Percentiles rank a stretch among this genome's conserved stretches.
Evolutionary conservation across 345 rosid species (phyloP).

Genomic region (Microthlaspi erraticum): DNA sequence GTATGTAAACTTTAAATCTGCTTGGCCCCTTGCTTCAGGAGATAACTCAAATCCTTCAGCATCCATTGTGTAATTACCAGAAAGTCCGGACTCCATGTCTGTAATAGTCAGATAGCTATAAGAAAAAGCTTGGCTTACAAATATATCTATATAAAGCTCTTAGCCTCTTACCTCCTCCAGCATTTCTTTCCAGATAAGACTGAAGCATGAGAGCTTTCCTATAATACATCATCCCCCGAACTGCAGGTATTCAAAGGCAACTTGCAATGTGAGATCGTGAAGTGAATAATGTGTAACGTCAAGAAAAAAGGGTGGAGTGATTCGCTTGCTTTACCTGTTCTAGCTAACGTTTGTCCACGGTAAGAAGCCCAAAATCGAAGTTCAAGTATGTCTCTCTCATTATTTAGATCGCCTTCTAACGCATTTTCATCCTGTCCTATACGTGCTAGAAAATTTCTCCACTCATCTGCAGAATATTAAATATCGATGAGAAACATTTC

Average conservation of each 20-base stretch:
- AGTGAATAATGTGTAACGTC: slow-evolving; percentile 19
- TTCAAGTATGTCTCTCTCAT: slow-evolving; percentile 79
- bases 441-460: slow-evolving; percentile 96
- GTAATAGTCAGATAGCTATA: slow-evolving; percentile 41
- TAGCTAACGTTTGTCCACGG: slow-evolving; percentile 94
- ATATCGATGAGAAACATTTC: slow-evolving; percentile 27
- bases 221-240: slow-evolving; percentile 99
- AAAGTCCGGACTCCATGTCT: slow-evolving; percentile 71
- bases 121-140: slow-evolving; percentile 23
- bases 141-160: slow-evolving; percentile 26
- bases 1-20: slow-evolving; percentile 91
- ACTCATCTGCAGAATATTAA: slow-evolving; percentile 72
- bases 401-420: slow-evolving; percentile 74
- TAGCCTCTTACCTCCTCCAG: slow-evolving; percentile 63
- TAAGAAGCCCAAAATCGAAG: slow-evolving; percentile 99
- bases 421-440: slow-evolving; percentile 97
- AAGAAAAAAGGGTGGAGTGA: slow-evolving; percentile 16
- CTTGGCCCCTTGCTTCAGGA: slow-evolving; percentile 88
- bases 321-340: slow-evolving; percentile 67
- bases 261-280: slow-evolving; percentile 7
- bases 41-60: slow-evolving; percentile 87
- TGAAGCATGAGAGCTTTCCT: slow-evolving; percentile 98
- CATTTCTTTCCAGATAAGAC: slow-evolving; percentile 73
- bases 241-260: slow-evolving; percentile 51
- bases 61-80: slow-evolving; percentile 57